Evolutionary conservation across 176 grass and related monocot species (phyloP), one percentile per base, ranked within the genome.

Genomic region (Aegilops sharonensis): DNA sequence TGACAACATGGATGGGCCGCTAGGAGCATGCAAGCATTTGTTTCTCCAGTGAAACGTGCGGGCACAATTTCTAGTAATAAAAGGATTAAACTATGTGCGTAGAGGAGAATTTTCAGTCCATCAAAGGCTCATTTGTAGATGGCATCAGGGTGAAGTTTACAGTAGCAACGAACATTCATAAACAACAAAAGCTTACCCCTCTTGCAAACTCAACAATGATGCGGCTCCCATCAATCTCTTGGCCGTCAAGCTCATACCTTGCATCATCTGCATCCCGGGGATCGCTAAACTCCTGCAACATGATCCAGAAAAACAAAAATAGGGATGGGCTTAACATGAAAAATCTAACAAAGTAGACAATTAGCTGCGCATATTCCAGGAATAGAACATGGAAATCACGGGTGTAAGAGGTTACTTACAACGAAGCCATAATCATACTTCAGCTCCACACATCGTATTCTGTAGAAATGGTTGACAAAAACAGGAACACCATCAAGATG

Each of bases 251-350:
- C 23, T 84, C 91, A 81, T 89, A 79, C 62, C 91, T 95, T 82
- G 96, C 93, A 82, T 98, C 93, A 91, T 98, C 91, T 65, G 96
- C 96, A 91, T 94, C 96, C 32, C 76, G 79, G n/a, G 88, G 91
- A 88, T 98, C 90, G 54, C 70, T 91, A 61, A 94, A 98, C 73
- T 98, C 96, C 96, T 95, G 86, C 31, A 54, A 56, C 72, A 62
- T 77, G 43, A 75, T 75, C 67, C 45, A 87, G 54, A 42, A 71
- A 83, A 81, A 27, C 4, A 78, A 87, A 83, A 84, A 66, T 30
- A 75, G 18, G 24, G 20, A 2, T 50, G 75, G 21, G 27, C 21
- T 91, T 45, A 80, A 61, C 68, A 15, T 91, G 67, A 45, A 86
- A 7, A 57, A 10, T 70, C 34, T 37, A 87, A 73, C 79, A 40